Percentiles rank a stretch among this genome's conserved stretches.
Evolutionary conservation across 139 green algal genomes (phyloP).

Genomic region (Mesostigma viride): DNA sequence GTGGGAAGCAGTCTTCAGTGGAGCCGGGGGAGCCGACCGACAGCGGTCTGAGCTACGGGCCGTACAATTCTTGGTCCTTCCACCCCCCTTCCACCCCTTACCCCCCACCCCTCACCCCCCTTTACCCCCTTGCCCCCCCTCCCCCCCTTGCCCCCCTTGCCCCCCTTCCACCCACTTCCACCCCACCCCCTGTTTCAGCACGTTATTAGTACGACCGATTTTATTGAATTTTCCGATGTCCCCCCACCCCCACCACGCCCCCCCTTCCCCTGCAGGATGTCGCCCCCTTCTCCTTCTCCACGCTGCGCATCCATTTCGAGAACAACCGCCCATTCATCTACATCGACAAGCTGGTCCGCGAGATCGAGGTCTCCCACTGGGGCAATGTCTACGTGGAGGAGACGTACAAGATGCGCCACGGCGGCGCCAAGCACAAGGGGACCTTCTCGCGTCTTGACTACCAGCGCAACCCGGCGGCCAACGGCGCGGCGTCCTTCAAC

Average conservation of each 20-base stretch:
- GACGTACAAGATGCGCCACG: constrained; percentile 59
- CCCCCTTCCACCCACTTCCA: too few species aligned
- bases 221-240: too few species aligned
- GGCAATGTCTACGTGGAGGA: constrained; percentile 84
- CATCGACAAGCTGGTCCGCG: constrained; percentile 45
- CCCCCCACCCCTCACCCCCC: too few species aligned
- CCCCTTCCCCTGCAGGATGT: too few species aligned
- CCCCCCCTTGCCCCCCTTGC: too few species aligned
- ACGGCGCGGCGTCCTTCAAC: constrained; percentile 22
- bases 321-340: constrained; percentile 61
- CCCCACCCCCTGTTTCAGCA: too few species aligned
- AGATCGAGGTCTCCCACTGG: constrained; percentile 85
- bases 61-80: too few species aligned
- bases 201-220: too few species aligned
- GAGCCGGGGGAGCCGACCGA: constrained; percentile 22
- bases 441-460: constrained; percentile 37
- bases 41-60: constrained; percentile 32
- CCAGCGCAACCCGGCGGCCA: constrained; percentile 12
- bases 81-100: too few species aligned
- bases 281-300: constrained; percentile 26
- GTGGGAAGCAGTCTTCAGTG: too few species aligned
- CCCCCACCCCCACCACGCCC: too few species aligned
- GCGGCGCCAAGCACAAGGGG: constrained; percentile 46
- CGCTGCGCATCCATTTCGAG: constrained; percentile 63
- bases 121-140: too few species aligned